Evolutionary conservation across 1,139 yeast species (phyloP), one percentile per base, ranked within the genome.

Genomic region (Pneumocystis oryctolagi): DNA sequence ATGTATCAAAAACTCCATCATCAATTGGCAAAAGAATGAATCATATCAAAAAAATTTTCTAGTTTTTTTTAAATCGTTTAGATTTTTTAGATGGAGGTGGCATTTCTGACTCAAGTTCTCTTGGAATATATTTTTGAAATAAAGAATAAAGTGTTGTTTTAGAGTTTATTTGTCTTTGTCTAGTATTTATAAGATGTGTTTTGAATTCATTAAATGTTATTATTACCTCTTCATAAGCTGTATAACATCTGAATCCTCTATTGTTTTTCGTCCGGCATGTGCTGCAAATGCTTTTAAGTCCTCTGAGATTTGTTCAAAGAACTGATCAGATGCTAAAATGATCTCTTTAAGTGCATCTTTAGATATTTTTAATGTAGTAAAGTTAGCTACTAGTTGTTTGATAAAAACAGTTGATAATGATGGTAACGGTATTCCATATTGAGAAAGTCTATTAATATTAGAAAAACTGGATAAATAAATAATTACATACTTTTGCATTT

Each of bases 261-360:
- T 65, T 1, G 69, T 68, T 60, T 69, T 70, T 20, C 75, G 67
- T 32, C 67, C 67, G 20, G 72, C 70, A 61, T 73, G 75, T 12
- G 63, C 64, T 0, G 75, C 69, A 62, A 71, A 73, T 1, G 71
- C 71, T 1, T 67, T 64, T 28, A 73, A 62, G 63, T 72, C 75
- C 3, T 61, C 64, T 12, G 70, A 63, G 0, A 65, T 66, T 63
- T 71, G 73, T 28, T 66, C 69, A 59, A 73, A 70, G 64, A 68
- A 73, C 53, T 39, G 60, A 20, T 72, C 68, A 1, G 74, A 69
- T 2, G 69, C 70, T 1, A 65, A 65, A 28, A 69, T 61, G 9
- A 73, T 63, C 6, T 69, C 69, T 9, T 70, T 70, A n/a, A 72
- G 61, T 3, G 71, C 71, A 31, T 68, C 70, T 3, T 68, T 63